Percentiles rank a stretch among this genome's conserved stretches.
Evolutionary conservation across 208 protist species (phyloP).

Genomic region (Tetramitus jugosus): DNA sequence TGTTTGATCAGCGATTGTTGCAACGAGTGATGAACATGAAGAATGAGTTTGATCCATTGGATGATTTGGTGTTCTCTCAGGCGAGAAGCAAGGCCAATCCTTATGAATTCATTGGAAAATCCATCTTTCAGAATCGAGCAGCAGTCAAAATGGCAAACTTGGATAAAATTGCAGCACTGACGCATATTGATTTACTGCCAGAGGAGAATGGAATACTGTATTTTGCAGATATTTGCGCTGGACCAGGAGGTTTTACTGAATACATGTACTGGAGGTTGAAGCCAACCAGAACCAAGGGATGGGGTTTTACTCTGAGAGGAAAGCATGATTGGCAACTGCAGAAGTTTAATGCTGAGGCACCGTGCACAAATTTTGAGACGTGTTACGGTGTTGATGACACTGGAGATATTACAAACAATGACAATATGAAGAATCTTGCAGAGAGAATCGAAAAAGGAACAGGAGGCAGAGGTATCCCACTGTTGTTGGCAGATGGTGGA

Average conservation of each 20-base stretch:
- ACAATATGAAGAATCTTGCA: conserved; percentile 34
- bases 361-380: conserved; percentile 4
- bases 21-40: not conserved
- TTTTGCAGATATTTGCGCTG: conserved; percentile 24
- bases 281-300: conserved; percentile 23
- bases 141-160: conserved; percentile 16
- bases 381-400: conserved; percentile 24
- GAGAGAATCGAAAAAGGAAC: conserved; percentile 33
- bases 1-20: not conserved
- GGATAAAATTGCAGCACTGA: not conserved
- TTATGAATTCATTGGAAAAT: conserved; percentile 16
- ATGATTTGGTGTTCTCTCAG: not conserved
- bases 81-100: conserved; percentile 9
- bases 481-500: conserved; percentile 39
- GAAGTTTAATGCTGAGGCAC: conserved; percentile 30
- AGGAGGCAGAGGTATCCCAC: conserved; percentile 25
- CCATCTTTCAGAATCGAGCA: conserved; percentile 19
- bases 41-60: not conserved
- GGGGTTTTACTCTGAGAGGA: conserved; percentile 38
- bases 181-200: not conserved
- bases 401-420: conserved; percentile 41
- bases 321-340: conserved; percentile 37
- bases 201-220: conserved; percentile 12
- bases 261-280: conserved; percentile 16
- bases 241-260: conserved; percentile 23